These are phyloP conservation scores for Lyophyllum decastes DNA, from an alignment of 768 basidiomycete genomes.

Conservation along the genomic window DNA sequence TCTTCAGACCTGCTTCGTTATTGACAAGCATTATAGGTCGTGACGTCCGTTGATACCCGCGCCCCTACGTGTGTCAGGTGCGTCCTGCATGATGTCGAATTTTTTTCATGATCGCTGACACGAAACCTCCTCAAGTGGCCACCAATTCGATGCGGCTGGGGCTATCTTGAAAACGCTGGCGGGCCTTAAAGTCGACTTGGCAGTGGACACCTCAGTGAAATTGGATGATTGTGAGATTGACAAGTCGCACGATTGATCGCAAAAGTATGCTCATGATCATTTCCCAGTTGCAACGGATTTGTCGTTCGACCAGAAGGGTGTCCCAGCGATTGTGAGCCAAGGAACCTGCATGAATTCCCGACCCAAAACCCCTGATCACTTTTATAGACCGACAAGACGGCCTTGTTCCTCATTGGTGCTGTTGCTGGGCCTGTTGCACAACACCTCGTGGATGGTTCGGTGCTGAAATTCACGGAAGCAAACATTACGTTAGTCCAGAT, in stretches of 20 bases:
- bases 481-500: conserved; percentile 51
- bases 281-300: conserved; percentile 54
- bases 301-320: conserved; percentile 55
- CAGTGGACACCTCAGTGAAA: conserved; percentile 51
- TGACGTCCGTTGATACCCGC: conserved; percentile 51
- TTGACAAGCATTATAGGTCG: conserved; percentile 40
- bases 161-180: conserved; percentile 67
- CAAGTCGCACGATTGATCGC: not conserved
- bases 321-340: conserved; percentile 52
- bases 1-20: not conserved
- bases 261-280: conserved; percentile 1
- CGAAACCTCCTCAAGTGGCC: conserved; percentile 42
- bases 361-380: not conserved
- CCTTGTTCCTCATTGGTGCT: conserved; percentile 68
- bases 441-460: conserved; percentile 58
- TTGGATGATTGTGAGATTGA: conserved; percentile 63
- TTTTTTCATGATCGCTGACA: not conserved
- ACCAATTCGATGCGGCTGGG: conserved; percentile 60
- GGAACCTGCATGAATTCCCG: not conserved
- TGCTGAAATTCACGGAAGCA: conserved; percentile 55
- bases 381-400: conserved; percentile 58
- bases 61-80: conserved; percentile 62
- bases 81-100: not conserved
- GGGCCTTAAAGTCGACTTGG: conserved; percentile 59
- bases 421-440: conserved; percentile 70